These are phyloP conservation scores for Citrus inodora DNA, from an alignment of 345 rosid species.

Conservation along the genomic window DNA sequence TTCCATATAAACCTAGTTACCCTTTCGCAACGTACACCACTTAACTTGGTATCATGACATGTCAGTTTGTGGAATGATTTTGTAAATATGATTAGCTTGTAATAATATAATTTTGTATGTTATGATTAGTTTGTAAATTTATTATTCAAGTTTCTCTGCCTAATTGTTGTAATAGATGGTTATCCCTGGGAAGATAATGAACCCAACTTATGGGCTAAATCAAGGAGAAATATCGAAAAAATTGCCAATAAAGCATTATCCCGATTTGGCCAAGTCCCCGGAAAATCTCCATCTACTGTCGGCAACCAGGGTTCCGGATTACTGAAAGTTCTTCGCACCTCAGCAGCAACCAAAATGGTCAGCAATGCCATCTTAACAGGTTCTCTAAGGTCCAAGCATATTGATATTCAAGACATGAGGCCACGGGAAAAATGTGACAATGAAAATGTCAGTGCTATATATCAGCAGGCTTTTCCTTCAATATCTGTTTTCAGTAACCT, in stretches of 20 bases:
- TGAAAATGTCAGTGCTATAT: not conserved
- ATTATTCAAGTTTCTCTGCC: not conserved
- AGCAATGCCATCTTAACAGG: slow-evolving; percentile 13
- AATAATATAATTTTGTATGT: no score
- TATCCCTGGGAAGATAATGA: slow-evolving; percentile 9
- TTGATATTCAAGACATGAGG: slow-evolving; percentile 5
- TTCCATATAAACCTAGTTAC: no score
- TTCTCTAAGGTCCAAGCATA: not conserved
- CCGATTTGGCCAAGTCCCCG: not conserved
- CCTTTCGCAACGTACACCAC: no score
- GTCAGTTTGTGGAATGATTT: not conserved
- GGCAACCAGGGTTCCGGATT: not conserved
- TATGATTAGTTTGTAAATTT: no score
- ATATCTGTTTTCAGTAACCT: slow-evolving; percentile 1
- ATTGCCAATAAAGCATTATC: not conserved
- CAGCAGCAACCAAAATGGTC: slow-evolving; percentile 6
- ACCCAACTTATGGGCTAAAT: slow-evolving; percentile 10
- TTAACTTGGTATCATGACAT: not conserved
- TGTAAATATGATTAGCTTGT: no score
- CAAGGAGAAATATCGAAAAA: slow-evolving; percentile 1
- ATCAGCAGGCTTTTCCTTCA: slow-evolving; percentile 5
- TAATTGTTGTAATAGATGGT: slow-evolving; percentile 4
- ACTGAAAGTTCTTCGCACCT: slow-evolving; percentile 6
- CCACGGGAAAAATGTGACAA: not conserved
- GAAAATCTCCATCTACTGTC: not conserved